Conservation (phyloP, 257 asterid genomes). For the Solanum etuberosum region DNA sequence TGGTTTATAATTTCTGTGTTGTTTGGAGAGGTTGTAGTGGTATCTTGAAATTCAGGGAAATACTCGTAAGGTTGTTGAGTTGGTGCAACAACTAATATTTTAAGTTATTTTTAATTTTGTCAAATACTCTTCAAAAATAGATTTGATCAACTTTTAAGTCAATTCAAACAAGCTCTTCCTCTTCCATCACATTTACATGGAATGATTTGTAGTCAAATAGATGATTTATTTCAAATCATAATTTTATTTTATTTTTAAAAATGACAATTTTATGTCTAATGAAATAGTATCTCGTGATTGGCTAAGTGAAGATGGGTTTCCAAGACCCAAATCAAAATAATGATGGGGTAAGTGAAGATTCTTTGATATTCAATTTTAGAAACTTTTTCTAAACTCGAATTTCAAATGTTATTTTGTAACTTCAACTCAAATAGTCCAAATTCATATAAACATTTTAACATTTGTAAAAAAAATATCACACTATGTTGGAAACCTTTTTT, state of each 20-base stretch:
- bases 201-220: too few relatives aligned
- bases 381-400: not conserved
- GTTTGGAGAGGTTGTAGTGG: not conserved
- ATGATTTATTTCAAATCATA: not conserved
- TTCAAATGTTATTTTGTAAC: not conserved
- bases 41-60: fast-evolving
- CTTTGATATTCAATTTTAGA: not conserved
- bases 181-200: fast-evolving
- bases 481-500: not conserved
- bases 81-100: not conserved
- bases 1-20: fast-evolving
- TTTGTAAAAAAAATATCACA: not conserved
- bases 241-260: too few relatives aligned
- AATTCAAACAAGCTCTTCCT: not conserved
- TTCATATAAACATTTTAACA: not conserved
- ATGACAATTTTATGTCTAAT: not conserved
- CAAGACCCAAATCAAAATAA: not conserved
- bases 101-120: too few relatives aligned
- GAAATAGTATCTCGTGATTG: not conserved
- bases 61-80: not conserved
- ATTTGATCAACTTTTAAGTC: too few relatives aligned
- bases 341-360: not conserved
- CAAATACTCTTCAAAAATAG: too few relatives aligned
- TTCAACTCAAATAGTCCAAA: not conserved
- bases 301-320: not conserved